Conservation (phyloP, 768 basidiomycete genomes). For the Tephrocybe sp. region DNA sequence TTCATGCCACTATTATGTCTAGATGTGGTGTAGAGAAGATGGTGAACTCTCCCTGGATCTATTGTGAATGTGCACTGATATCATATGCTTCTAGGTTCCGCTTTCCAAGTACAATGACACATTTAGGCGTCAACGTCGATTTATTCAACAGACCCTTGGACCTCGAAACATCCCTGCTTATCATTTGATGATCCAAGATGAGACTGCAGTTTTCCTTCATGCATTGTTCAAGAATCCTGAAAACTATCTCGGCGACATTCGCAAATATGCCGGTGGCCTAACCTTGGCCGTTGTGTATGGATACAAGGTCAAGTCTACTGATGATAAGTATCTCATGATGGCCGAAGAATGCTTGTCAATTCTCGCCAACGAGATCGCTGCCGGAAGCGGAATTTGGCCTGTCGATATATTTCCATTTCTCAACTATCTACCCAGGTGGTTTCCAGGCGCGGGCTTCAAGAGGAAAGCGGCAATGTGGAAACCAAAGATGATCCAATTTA, state of each 20-base stretch:
- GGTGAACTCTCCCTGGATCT: neutral
- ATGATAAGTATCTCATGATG: conserved; percentile 26
- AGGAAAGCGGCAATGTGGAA: conserved; percentile 15
- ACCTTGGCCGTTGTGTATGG: conserved; percentile 50
- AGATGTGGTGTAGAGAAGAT: conserved; percentile 2
- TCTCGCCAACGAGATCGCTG: conserved; percentile 22
- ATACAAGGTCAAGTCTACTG: conserved; percentile 27
- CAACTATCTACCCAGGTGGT: conserved; percentile 25
- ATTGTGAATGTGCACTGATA: no score
- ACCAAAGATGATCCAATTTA: conserved; percentile 12
- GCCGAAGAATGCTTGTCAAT: conserved; percentile 27
- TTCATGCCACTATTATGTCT: no score
- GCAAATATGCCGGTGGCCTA: conserved; percentile 32
- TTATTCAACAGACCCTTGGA: conserved; percentile 11
- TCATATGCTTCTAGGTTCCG: conserved; percentile 11
- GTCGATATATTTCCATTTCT: conserved; percentile 30
- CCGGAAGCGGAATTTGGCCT: conserved; percentile 35
- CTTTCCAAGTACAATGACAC: conserved; percentile 7
- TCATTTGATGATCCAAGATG: conserved; percentile 5
- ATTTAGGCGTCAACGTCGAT: conserved; percentile 11
- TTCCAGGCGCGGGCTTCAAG: conserved; percentile 24
- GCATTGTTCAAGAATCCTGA: conserved; percentile 2
- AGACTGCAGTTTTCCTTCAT: conserved; percentile 10
- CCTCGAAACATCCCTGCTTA: conserved; percentile 8
- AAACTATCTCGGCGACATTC: conserved; percentile 10